These are phyloP conservation scores for Nemania sp. DNA, from an alignment of 2,329 filamentous ascomycete genomes.

Conservation along the genomic window DNA sequence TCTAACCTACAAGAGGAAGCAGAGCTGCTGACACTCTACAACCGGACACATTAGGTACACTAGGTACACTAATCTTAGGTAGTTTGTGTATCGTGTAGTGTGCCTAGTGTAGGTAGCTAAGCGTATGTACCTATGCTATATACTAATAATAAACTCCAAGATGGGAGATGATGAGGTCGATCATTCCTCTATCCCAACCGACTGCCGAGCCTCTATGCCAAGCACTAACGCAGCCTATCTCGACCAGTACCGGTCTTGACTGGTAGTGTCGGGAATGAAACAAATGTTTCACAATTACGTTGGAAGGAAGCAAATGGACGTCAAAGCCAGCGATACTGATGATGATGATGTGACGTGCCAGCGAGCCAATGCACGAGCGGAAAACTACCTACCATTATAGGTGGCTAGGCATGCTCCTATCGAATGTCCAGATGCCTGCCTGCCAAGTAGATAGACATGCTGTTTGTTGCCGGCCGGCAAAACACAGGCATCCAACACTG, in stretches of 20 bases:
- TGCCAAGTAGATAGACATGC: conserved; percentile 9
- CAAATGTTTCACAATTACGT: neutral
- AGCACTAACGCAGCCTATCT: conserved; percentile 1
- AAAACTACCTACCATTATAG: neutral
- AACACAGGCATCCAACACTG: conserved; percentile 10
- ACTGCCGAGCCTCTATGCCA: conserved; percentile 19
- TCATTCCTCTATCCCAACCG: conserved; percentile 11
- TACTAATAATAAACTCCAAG: conserved; percentile 32
- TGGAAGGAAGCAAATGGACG: neutral
- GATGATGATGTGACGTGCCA: neutral
- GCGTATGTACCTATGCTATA: conserved; percentile 10
- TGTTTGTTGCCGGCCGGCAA: conserved; percentile 32
- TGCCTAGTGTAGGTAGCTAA: neutral
- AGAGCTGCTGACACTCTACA: conserved; percentile 16
- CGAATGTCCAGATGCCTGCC: conserved; percentile 6
- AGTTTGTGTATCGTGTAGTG: neutral
- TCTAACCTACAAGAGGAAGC: neutral
- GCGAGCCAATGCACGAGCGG: neutral
- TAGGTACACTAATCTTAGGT: conserved; percentile 4
- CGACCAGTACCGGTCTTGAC: neutral
- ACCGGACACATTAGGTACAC: neutral
- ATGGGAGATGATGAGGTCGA: conserved; percentile 13
- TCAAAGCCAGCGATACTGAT: neutral
- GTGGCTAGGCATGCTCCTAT: neutral
- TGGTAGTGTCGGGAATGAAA: neutral